phyloP scores from a whole-genome alignment of 2,329 filamentous ascomycete species.

The Alternaria dauci region DNA sequence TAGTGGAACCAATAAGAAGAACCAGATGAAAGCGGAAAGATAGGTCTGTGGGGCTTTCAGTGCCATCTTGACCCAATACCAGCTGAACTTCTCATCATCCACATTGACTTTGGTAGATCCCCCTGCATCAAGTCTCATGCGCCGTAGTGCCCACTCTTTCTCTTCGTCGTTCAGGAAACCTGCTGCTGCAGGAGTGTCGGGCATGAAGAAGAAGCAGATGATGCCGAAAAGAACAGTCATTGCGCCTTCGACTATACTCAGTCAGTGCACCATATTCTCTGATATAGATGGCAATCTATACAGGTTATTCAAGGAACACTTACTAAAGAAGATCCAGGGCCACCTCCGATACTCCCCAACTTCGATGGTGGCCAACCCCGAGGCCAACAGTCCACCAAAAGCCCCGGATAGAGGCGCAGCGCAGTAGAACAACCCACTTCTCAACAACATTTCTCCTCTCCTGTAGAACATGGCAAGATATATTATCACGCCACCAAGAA shows the following conservation, averaged over 20 bases:
- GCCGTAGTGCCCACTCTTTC: slow-evolving; percentile 32
- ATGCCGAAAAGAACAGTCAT: slow-evolving; percentile 51
- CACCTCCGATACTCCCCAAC: slow-evolving; percentile 51
- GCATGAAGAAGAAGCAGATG: slow-evolving; percentile 60
- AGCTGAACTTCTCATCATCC: slow-evolving; percentile 52
- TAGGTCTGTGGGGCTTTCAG: slow-evolving; percentile 47
- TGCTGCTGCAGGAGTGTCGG: slow-evolving; percentile 56
- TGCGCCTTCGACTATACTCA: slow-evolving; percentile 40
- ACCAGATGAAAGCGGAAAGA: slow-evolving; percentile 50
- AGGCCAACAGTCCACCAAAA: slow-evolving; percentile 55
- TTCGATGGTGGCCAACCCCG: slow-evolving; percentile 52
- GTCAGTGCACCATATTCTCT: slow-evolving; percentile 31
- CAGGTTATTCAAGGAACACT: not conserved
- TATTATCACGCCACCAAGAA: slow-evolving; percentile 53
- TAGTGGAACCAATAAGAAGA: slow-evolving; percentile 55
- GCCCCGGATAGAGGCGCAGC: slow-evolving; percentile 52
- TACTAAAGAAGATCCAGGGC: slow-evolving; percentile 40
- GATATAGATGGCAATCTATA: not conserved
- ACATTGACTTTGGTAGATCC: slow-evolving; percentile 39
- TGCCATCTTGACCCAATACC: slow-evolving; percentile 52
- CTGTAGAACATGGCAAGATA: slow-evolving; percentile 56
- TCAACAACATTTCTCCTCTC: slow-evolving; percentile 52
- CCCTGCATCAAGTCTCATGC: slow-evolving; percentile 42
- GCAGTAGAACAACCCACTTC: slow-evolving; percentile 51
- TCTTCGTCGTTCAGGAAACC: slow-evolving; percentile 42